Evolutionary conservation across 129 eudicot genomes (phyloP).

Genomic region (Mikania micrantha): DNA sequence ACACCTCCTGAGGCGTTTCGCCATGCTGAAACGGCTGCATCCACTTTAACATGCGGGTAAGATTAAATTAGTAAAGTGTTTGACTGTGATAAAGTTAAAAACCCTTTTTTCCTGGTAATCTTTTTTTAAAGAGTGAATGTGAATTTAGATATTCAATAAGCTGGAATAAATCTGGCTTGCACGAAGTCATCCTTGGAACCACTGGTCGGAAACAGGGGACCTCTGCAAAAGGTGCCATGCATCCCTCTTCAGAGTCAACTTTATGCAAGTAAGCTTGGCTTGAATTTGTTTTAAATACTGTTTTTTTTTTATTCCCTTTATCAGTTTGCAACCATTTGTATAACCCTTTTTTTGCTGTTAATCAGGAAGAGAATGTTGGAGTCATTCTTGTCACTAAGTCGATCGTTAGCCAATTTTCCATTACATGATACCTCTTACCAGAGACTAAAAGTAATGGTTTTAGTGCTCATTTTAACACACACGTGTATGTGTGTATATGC

Average conservation of each 20-base stretch:
- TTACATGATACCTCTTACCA: constrained; percentile 38
- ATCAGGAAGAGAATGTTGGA: constrained; percentile 73
- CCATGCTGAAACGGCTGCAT: constrained; percentile 70
- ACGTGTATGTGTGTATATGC: too few species aligned
- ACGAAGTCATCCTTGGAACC: constrained; percentile 91
- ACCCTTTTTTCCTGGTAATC: neutral
- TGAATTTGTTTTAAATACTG: too few species aligned
- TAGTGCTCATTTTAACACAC: neutral
- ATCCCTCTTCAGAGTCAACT: constrained; percentile 76
- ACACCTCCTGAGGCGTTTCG: constrained; percentile 80
- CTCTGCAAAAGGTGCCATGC: constrained; percentile 69
- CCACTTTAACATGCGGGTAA: constrained; percentile 86
- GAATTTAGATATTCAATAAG: constrained; percentile 52
- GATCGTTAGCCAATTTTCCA: constrained; percentile 19
- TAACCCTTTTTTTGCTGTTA: constrained; percentile 3
- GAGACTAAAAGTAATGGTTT: constrained; percentile 51
- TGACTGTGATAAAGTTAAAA: neutral
- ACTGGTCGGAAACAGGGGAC: constrained; percentile 97
- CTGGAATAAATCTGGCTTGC: constrained; percentile 76
- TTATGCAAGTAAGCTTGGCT: constrained; percentile 73
- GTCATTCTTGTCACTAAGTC: constrained; percentile 50
- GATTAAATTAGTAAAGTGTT: neutral
- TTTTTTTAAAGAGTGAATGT: neutral
- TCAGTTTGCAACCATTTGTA: neutral
- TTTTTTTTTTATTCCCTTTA: neutral